Conservation (phyloP, 768 basidiomycete genomes). For the Lentinula aciculospora region DNA sequence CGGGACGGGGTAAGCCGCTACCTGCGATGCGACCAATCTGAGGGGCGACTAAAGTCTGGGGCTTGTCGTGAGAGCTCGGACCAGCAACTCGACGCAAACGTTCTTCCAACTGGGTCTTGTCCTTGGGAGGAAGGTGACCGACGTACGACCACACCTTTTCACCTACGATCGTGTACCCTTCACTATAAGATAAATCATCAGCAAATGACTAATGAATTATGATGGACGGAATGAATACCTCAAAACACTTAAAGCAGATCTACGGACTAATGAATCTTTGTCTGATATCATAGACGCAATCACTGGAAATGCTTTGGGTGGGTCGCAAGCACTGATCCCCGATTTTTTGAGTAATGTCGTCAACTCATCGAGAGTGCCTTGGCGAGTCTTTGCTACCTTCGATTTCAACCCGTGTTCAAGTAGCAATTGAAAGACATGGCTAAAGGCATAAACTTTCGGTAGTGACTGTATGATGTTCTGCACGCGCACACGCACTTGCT, state of each 20-base stretch:
- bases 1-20: constrained; percentile 38
- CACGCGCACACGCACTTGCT: constrained; percentile 73
- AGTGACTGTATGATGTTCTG: constrained; percentile 80
- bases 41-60: constrained; percentile 33
- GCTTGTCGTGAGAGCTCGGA: constrained; percentile 45
- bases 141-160: constrained; percentile 83
- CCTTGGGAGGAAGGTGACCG: constrained; percentile 72
- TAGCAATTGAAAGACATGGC: constrained; percentile 82
- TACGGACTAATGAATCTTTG: constrained; percentile 84
- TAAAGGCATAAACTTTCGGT: constrained; percentile 89
- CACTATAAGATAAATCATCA: constrained; percentile 42
- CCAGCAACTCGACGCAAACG: constrained; percentile 78
- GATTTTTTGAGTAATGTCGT: constrained; percentile 72
- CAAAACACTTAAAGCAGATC: constrained; percentile 76
- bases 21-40: constrained; percentile 52
- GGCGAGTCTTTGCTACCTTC: constrained; percentile 88
- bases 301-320: constrained; percentile 70
- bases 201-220: constrained; percentile 5
- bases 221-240: constrained; percentile 45
- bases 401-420: constrained; percentile 86
- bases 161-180: constrained; percentile 76
- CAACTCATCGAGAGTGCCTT: constrained; percentile 82
- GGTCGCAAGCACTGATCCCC: constrained; percentile 78
- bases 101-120: constrained; percentile 90
- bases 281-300: constrained; percentile 81